These are phyloP conservation scores for Pulveroboletus sp. DNA, from an alignment of 768 basidiomycete genomes.

Conservation along the genomic window DNA sequence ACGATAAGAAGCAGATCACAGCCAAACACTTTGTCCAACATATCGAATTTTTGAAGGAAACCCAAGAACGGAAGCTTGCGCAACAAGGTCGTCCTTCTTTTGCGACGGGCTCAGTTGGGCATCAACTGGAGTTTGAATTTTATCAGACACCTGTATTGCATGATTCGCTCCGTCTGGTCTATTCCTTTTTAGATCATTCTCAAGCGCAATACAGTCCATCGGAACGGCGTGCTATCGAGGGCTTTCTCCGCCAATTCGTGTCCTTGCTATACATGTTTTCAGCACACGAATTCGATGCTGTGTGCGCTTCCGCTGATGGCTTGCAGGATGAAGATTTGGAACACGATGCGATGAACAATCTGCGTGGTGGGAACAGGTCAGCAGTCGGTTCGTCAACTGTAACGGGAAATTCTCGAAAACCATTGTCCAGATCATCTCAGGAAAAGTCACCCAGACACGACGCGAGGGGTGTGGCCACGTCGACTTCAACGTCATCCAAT, in stretches of 20 bases:
- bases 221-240: conserved; percentile 83
- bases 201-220: conserved; percentile 67
- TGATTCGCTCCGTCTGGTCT: conserved; percentile 87
- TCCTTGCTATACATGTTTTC: conserved; percentile 76
- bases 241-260: conserved; percentile 80
- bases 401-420: conserved; percentile 72
- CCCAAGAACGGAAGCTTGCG: conserved; percentile 45
- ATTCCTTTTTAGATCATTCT: conserved; percentile 88
- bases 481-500: conserved; percentile 15
- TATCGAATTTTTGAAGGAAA: conserved; percentile 65
- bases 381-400: conserved; percentile 47
- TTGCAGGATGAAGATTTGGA: conserved; percentile 37
- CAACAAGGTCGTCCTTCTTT: conserved; percentile 35
- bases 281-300: conserved; percentile 63
- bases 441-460: conserved; percentile 46
- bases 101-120: conserved; percentile 47
- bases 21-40: conserved; percentile 80
- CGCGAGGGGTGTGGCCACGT: conserved; percentile 29
- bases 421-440: conserved; percentile 72
- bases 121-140: conserved; percentile 80
- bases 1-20: conserved; percentile 92
- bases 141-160: conserved; percentile 77
- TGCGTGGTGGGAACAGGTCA: conserved; percentile 42
- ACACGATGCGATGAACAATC: conserved; percentile 21
- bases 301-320: conserved; percentile 55